Conservation (phyloP, 1,284 basidiomycete genomes). For the Rhizoctonia solani region DNA sequence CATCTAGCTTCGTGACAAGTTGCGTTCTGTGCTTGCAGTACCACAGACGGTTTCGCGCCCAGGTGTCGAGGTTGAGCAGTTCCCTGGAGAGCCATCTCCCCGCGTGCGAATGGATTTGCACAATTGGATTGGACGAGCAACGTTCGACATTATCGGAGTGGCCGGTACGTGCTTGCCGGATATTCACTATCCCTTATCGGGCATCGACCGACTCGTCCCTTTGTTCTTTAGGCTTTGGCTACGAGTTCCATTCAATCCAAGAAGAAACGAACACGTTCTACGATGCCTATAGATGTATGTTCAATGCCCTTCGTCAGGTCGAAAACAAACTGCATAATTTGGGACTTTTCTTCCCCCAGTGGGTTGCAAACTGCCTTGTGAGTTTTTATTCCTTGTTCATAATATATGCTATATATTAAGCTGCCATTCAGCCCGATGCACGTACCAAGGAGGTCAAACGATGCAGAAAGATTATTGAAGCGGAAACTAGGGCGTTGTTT, state of each 20-base stretch:
- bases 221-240: slow-evolving; percentile 65
- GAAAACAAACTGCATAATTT: slow-evolving; percentile 41
- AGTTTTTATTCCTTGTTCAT: slow-evolving; percentile 36
- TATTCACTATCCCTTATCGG: not conserved
- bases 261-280: slow-evolving; percentile 76
- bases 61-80: slow-evolving; percentile 23
- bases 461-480: slow-evolving; percentile 29
- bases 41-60: slow-evolving; percentile 34
- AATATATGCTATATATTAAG: not conserved
- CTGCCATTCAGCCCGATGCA: slow-evolving; percentile 37
- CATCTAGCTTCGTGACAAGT: slow-evolving; percentile 40
- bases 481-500: slow-evolving; percentile 25
- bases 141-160: slow-evolving; percentile 79
- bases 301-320: slow-evolving; percentile 40
- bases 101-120: slow-evolving; percentile 60
- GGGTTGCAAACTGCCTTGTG: slow-evolving; percentile 39
- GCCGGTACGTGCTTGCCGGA: slow-evolving; percentile 54
- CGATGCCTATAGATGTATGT: slow-evolving; percentile 78
- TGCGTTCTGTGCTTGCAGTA: slow-evolving; percentile 35
- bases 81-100: not conserved
- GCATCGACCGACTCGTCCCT: not conserved
- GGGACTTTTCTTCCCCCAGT: slow-evolving; percentile 31
- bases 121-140: slow-evolving; percentile 73
- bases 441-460: slow-evolving; percentile 40
- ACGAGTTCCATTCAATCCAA: slow-evolving; percentile 75